Percentiles rank a stretch among this genome's conserved stretches.
phyloP scores from a whole-genome alignment of 1,139 yeast genomes.

The Sugiyamaella japonica region DNA sequence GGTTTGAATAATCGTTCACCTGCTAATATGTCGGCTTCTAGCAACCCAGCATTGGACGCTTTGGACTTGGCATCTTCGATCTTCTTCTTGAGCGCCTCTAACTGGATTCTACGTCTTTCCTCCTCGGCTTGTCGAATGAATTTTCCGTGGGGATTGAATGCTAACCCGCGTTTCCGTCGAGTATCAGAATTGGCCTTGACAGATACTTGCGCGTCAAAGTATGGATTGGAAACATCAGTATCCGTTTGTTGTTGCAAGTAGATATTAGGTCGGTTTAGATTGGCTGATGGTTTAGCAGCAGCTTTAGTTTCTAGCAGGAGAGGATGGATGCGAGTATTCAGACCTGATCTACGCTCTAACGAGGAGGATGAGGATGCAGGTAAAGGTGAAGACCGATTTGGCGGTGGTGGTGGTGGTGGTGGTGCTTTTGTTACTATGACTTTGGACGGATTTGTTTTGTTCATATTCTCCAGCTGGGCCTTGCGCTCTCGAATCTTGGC shows the following conservation, averaged over 20 bases:
- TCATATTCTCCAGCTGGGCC: slow-evolving; percentile 12
- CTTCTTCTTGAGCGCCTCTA: slow-evolving; percentile 40
- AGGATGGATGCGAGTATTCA: slow-evolving; percentile 63
- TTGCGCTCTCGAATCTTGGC: slow-evolving; percentile 20
- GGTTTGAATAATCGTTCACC: slow-evolving; percentile 56
- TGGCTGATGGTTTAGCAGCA: not conserved
- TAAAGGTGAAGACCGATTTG: not conserved
- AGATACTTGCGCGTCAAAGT: slow-evolving; percentile 48
- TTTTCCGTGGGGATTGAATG: slow-evolving; percentile 61
- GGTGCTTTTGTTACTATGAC: not conserved
- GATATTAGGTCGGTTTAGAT: slow-evolving; percentile 11
- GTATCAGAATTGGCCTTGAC: slow-evolving; percentile 30
- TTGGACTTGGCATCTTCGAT: slow-evolving; percentile 32
- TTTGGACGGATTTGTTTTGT: not conserved
- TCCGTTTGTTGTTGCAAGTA: not conserved
- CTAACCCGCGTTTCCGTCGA: slow-evolving; percentile 45
- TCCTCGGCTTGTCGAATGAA: slow-evolving; percentile 58
- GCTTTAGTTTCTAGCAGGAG: slow-evolving; percentile 39
- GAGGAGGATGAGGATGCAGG: not conserved
- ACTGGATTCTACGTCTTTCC: slow-evolving; percentile 45
- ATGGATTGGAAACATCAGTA: slow-evolving; percentile 54
- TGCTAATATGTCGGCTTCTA: slow-evolving; percentile 48
- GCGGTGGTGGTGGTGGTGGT: not conserved
- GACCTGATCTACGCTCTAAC: slow-evolving; percentile 41
- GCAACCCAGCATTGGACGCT: slow-evolving; percentile 39